A percentile compares a stretch with the other conserved stretches of the same genome.
phyloP scores from a whole-genome alignment of 257 asterid species.

The Solanum bukasovii region DNA sequence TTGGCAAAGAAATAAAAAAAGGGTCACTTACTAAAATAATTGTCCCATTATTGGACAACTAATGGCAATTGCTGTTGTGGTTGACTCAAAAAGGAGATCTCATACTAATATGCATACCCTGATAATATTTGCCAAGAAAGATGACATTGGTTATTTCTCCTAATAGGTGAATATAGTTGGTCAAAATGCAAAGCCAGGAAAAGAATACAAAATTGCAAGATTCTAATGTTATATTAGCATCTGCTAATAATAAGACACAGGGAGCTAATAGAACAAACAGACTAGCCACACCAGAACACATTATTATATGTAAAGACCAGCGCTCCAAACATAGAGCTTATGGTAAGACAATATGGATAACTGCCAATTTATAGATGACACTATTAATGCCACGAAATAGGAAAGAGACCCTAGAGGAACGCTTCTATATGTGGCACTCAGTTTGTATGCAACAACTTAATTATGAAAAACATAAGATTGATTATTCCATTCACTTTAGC shows the following conservation, averaged over 20 bases:
- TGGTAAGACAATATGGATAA: background rate
- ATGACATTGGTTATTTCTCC: background rate
- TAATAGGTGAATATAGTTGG: background rate
- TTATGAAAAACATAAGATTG: background rate
- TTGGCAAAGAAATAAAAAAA: background rate
- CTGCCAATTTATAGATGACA: background rate
- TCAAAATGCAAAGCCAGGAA: background rate
- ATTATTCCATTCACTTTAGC: background rate
- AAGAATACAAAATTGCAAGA: background rate
- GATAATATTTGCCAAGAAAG: background rate
- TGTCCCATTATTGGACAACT: background rate
- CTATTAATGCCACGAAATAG: background rate
- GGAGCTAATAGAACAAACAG: background rate
- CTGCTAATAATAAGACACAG: background rate
- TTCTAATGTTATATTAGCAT: background rate
- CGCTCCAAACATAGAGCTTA: background rate
- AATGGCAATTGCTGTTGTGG: background rate
- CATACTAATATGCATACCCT: background rate
- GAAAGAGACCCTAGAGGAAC: background rate
- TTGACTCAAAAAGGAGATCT: background rate
- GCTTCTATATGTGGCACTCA: background rate
- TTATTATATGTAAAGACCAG: background rate
- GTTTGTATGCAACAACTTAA: background rate
- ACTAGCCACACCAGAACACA: background rate
- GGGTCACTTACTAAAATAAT: background rate